These are phyloP conservation scores for Gremmenia infestans DNA, from an alignment of 2,329 filamentous ascomycete species.

Conservation along the genomic window DNA sequence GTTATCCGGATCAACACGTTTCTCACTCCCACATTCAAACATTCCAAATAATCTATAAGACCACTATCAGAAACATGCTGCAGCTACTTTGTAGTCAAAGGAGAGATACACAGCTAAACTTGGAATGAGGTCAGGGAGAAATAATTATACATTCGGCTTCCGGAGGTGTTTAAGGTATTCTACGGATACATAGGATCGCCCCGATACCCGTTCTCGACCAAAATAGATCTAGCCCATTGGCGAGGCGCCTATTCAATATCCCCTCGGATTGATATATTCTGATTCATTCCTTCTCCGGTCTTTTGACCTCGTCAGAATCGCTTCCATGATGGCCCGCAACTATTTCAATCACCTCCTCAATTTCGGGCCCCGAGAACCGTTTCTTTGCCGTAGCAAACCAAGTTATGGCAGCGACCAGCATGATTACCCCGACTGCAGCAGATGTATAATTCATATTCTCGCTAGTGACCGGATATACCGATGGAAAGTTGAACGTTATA, in stretches of 20 bases:
- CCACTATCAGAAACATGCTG: constrained; percentile 4
- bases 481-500: constrained; percentile 53
- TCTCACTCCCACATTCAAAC: not conserved
- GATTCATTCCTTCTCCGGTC: not conserved
- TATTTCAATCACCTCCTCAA: constrained; percentile 17
- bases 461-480: constrained; percentile 42
- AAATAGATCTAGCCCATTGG: not conserved
- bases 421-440: constrained; percentile 50
- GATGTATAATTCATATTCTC: constrained; percentile 56
- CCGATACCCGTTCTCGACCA: not conserved
- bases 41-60: not conserved
- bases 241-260: not conserved
- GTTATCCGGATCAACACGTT: not conserved
- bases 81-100: not conserved
- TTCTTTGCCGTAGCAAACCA: constrained; percentile 48
- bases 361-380: constrained; percentile 44
- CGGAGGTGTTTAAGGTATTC: no score
- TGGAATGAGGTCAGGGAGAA: not conserved
- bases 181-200: not conserved
- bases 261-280: not conserved
- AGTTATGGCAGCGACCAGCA: constrained; percentile 43
- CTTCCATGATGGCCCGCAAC: constrained; percentile 10
- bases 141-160: not conserved
- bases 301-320: constrained; percentile 8
- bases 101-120: constrained; percentile 1